Evolutionary conservation across 495 filamentous ascomycete species (phyloP).

Genomic region (Hypomontagnella submonticulosa): DNA sequence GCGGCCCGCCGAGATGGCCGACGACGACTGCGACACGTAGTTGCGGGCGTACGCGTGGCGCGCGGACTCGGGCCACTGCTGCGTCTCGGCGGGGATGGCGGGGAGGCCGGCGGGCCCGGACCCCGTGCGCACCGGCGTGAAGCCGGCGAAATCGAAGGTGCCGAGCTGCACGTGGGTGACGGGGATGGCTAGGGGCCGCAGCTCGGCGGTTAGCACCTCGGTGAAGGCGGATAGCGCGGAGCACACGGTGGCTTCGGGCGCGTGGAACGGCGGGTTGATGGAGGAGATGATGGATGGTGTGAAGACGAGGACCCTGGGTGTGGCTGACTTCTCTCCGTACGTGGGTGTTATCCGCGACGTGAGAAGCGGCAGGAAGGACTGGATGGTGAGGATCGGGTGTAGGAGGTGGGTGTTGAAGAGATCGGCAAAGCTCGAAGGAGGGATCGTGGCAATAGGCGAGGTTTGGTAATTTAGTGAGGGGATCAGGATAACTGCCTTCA

Average conservation of each 20-base stretch:
- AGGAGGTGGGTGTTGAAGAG: constrained; percentile 91
- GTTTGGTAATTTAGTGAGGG: constrained; percentile 76
- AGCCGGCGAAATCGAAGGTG: constrained; percentile 75
- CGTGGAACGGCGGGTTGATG: constrained; percentile 84
- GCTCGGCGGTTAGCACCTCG: constrained; percentile 77
- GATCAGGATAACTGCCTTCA: constrained; percentile 82
- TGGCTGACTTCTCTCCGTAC: constrained; percentile 52
- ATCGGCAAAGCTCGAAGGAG: constrained; percentile 84
- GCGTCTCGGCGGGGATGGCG: constrained; percentile 62
- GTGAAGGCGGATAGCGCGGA: constrained; percentile 85
- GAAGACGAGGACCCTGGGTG: constrained; percentile 77
- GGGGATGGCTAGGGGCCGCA: constrained; percentile 74
- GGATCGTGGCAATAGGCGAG: constrained; percentile 82
- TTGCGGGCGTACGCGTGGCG: constrained; percentile 66
- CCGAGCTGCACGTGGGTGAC: constrained; percentile 89
- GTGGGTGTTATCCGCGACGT: constrained; percentile 59
- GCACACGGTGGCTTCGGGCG: constrained; percentile 80
- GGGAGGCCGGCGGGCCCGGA: constrained; percentile 36
- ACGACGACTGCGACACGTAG: constrained; percentile 62
- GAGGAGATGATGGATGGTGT: constrained; percentile 87
- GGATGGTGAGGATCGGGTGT: constrained; percentile 85
- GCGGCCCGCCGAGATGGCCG: constrained; percentile 56
- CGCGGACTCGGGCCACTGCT: constrained; percentile 70
- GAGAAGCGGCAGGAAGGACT: constrained; percentile 86
- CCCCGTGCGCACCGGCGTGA: constrained; percentile 52